Conservation (phyloP, 169 alveolate genomes). For the Amoebophrya sp. region DNA sequence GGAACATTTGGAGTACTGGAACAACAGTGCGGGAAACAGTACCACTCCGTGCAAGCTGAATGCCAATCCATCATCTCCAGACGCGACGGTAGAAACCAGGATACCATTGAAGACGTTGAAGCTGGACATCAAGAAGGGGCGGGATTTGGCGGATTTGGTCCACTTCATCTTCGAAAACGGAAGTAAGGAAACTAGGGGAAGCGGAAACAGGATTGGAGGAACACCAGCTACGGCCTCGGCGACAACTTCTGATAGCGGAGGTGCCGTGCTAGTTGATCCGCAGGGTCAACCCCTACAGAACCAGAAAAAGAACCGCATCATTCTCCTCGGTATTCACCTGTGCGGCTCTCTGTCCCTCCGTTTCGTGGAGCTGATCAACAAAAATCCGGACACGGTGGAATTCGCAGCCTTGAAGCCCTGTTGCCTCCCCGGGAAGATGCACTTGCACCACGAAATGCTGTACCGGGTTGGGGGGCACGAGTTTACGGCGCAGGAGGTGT, state of each 20-base stretch:
- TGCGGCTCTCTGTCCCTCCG: constrained; percentile 18
- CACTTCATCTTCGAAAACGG: constrained; percentile 22
- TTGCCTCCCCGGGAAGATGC: neutral
- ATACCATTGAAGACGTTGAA: neutral
- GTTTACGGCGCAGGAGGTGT: neutral
- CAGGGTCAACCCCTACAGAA: neutral
- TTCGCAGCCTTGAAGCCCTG: neutral
- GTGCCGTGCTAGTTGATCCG: neutral
- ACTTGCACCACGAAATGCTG: constrained; percentile 14
- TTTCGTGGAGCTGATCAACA: neutral
- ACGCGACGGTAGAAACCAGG: neutral
- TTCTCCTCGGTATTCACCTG: neutral
- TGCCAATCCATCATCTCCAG: too few species aligned
- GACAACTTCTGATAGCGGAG: too few species aligned
- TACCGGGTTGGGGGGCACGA: neutral
- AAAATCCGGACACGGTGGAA: neutral
- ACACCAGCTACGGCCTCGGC: too few species aligned
- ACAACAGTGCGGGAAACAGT: too few species aligned
- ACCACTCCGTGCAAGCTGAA: too few species aligned
- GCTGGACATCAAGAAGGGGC: constrained; percentile 3
- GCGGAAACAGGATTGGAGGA: neutral
- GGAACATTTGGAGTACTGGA: neutral
- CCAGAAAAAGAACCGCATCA: neutral
- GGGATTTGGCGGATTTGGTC: neutral
- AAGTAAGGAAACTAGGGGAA: neutral